Conservation (phyloP, 2,329 filamentous ascomycete genomes). For the Talaromyces amestolkiae region DNA sequence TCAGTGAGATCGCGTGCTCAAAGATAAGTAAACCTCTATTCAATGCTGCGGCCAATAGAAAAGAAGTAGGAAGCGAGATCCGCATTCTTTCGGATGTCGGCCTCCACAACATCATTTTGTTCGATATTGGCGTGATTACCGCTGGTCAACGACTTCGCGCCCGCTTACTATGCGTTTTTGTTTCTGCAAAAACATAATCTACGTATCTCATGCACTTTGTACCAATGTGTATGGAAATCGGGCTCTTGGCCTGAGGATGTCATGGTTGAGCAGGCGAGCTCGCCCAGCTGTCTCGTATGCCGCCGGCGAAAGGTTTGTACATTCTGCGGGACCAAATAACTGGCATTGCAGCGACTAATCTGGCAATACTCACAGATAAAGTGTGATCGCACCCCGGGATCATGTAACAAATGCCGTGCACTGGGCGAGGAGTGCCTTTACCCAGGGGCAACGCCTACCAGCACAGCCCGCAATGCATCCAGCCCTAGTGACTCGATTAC, state of each 20-base stretch:
- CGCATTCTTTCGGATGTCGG: background rate
- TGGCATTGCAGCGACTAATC: background rate
- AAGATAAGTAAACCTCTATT: background rate
- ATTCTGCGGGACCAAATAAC: no score
- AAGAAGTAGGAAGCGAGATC: background rate
- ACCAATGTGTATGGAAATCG: background rate
- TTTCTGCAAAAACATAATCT: no score
- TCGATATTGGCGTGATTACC: background rate
- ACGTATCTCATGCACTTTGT: no score
- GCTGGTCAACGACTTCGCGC: background rate
- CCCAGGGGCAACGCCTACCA: background rate
- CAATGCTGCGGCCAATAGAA: background rate
- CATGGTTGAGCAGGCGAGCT: constrained; percentile 4
- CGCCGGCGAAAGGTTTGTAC: constrained; percentile 13
- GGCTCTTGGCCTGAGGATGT: constrained; percentile 1
- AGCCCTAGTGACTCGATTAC: constrained; percentile 13
- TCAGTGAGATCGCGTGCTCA: background rate
- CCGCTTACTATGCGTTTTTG: background rate
- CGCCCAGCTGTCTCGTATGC: constrained; percentile 8
- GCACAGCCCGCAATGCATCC: background rate
- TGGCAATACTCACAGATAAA: constrained; percentile 3
- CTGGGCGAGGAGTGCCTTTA: constrained; percentile 14
- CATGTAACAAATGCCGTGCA: constrained; percentile 14
- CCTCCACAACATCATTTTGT: background rate
- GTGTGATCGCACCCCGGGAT: constrained; percentile 14